Evolutionary conservation across 768 basidiomycete species (phyloP).

Genomic region (Amanita muscaria): DNA sequence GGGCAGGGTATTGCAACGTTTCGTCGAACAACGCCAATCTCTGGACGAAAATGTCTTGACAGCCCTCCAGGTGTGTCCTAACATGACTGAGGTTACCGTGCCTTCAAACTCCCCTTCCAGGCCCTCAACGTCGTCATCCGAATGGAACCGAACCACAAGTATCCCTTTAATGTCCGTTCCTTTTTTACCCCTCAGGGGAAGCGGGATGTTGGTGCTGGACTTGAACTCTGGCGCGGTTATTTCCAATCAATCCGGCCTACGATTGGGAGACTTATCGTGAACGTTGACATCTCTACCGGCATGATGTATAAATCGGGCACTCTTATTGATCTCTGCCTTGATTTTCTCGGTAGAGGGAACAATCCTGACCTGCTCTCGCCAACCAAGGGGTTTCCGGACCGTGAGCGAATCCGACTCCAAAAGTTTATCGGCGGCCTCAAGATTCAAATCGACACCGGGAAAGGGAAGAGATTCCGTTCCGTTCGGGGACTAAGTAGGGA

Average conservation of each 20-base stretch:
- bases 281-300: constrained; percentile 71
- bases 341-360: constrained; percentile 33
- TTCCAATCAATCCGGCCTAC: constrained; percentile 74
- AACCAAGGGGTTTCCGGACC: constrained; percentile 33
- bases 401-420: constrained; percentile 34
- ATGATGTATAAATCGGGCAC: constrained; percentile 65
- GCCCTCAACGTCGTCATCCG: constrained; percentile 69
- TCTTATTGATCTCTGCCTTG: constrained; percentile 49
- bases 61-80: constrained; percentile 45
- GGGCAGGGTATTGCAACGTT: constrained; percentile 51
- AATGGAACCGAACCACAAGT: constrained; percentile 60
- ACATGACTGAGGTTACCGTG: not conserved
- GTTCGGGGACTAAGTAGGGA: constrained; percentile 45
- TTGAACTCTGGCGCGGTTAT: constrained; percentile 71
- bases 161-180: constrained; percentile 66
- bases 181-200: constrained; percentile 59
- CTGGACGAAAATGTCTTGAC: constrained; percentile 56
- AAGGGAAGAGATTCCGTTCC: constrained; percentile 27
- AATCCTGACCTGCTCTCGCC: constrained; percentile 21
- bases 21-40: constrained; percentile 53
- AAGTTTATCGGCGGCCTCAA: constrained; percentile 29
- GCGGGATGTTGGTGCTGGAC: constrained; percentile 46
- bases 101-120: constrained; percentile 23
- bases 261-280: constrained; percentile 54
- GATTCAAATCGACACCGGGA: constrained; percentile 19